These are phyloP conservation scores for Coemansia sp. DNA, from an alignment of 192 early-diverging fungal genomes.

Conservation along the genomic window DNA sequence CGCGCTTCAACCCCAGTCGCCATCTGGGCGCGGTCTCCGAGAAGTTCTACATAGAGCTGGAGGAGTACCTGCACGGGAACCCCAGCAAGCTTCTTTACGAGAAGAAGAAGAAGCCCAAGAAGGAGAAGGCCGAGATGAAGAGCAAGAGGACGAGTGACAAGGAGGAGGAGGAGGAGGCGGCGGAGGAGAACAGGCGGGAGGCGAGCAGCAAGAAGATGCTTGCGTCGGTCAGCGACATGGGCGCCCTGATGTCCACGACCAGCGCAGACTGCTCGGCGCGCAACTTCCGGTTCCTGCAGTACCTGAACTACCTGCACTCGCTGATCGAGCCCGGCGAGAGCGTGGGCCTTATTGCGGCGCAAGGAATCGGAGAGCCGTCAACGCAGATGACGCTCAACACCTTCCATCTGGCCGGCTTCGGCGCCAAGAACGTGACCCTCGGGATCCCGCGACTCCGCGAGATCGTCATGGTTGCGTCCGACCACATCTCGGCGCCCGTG, in stretches of 20 bases:
- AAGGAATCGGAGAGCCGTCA: constrained; percentile 97
- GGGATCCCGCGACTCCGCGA: constrained; percentile 99
- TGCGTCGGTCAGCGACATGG: constrained; percentile 63
- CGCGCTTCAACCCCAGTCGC: constrained; percentile 75
- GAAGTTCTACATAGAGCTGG: constrained; percentile 71
- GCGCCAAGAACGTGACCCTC: constrained; percentile 98
- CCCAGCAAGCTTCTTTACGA: constrained; percentile 39
- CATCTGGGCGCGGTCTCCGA: constrained; percentile 91
- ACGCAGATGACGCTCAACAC: constrained; percentile 99
- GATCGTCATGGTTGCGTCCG: constrained; percentile 98
- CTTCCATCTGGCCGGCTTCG: constrained; percentile 97
- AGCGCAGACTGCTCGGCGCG: constrained; percentile 63
- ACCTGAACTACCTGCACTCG: constrained; percentile 92
- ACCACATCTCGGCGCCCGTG: constrained; percentile 84
- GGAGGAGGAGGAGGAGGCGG: constrained; percentile 50
- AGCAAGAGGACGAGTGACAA: background rate
- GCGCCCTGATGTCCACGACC: constrained; percentile 54
- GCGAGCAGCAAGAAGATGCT: constrained; percentile 57
- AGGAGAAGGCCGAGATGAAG: constrained; percentile 8
- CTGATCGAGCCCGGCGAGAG: constrained; percentile 97
- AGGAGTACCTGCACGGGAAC: constrained; percentile 52
- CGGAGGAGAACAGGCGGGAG: background rate
- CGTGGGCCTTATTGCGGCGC: constrained; percentile 95
- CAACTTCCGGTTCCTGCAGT: constrained; percentile 90
- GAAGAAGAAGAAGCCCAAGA: constrained; percentile 33